Evolutionary conservation across 2,329 filamentous ascomycete genomes (phyloP).

Genomic region (Nannizziopsis arthrosporioides): DNA sequence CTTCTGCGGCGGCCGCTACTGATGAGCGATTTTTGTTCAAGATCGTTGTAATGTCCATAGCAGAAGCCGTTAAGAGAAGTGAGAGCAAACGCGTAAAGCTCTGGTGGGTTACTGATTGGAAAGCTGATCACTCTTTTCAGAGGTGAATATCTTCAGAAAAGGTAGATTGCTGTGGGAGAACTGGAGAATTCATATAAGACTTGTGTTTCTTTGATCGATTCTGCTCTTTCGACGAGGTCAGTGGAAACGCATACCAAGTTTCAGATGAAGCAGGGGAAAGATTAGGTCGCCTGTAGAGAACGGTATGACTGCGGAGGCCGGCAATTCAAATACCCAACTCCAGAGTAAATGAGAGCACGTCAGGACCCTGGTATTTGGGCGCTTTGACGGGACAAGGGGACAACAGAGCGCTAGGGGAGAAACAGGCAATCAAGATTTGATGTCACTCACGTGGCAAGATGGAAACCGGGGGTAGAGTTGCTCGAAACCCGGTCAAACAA

Average conservation of each 20-base stretch:
- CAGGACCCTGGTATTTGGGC: background rate
- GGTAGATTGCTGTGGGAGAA: too few species aligned
- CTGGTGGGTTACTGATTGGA: too few species aligned
- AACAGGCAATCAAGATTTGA: background rate
- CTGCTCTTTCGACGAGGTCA: background rate
- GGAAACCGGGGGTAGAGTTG: background rate
- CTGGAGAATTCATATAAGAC: too few species aligned
- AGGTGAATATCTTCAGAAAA: too few species aligned
- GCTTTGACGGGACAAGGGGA: background rate
- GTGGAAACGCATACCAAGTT: background rate
- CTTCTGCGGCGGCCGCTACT: slow-evolving; percentile 34
- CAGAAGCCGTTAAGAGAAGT: background rate
- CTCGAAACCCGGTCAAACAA: background rate
- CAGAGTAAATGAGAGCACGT: background rate
- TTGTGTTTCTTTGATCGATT: background rate
- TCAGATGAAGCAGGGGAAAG: background rate
- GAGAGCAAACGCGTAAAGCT: background rate
- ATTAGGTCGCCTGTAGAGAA: background rate
- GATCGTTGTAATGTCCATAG: slow-evolving; percentile 44
- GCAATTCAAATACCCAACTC: background rate
- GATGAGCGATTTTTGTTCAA: slow-evolving; percentile 39
- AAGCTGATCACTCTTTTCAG: too few species aligned
- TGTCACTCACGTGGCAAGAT: slow-evolving; percentile 8
- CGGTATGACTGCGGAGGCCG: background rate
- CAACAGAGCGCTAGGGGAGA: background rate